These are phyloP conservation scores for Mortierella sp. DNA, from an alignment of 371 early-diverging fungal species.

Conservation along the genomic window DNA sequence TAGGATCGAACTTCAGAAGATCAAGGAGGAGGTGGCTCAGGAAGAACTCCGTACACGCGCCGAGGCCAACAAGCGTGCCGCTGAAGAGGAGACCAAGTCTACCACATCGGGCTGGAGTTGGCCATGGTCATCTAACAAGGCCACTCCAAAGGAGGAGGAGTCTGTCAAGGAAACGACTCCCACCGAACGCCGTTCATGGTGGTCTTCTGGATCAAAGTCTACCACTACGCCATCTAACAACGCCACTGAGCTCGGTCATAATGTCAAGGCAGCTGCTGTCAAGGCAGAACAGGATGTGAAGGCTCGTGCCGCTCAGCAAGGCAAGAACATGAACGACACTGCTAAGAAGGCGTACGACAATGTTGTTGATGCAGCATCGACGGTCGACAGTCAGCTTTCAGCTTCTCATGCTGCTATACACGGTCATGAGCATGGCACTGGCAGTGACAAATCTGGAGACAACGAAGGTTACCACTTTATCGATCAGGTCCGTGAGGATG, in stretches of 20 bases:
- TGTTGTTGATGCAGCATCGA: slow-evolving; percentile 41
- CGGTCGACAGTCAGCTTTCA: slow-evolving; percentile 10
- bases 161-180: background rate
- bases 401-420: slow-evolving; percentile 6
- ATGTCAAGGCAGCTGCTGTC: slow-evolving; percentile 12
- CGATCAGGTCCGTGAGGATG: slow-evolving; percentile 39
- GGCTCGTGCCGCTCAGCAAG: background rate
- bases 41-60: slow-evolving; percentile 14
- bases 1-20: slow-evolving; percentile 22
- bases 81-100: slow-evolving; percentile 9
- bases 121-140: slow-evolving; percentile 9
- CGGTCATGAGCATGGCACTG: slow-evolving; percentile 13
- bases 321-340: slow-evolving; percentile 20
- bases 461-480: slow-evolving; percentile 10
- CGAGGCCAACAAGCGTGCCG: slow-evolving; percentile 8
- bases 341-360: slow-evolving; percentile 42
- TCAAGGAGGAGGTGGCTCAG: slow-evolving; percentile 20
- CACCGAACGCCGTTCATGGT: slow-evolving; percentile 23
- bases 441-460: background rate
- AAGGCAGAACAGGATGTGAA: slow-evolving; percentile 41
- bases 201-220: slow-evolving; percentile 20
- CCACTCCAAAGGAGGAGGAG: background rate
- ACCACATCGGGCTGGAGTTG: slow-evolving; percentile 6
- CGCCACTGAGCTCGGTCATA: slow-evolving; percentile 15
- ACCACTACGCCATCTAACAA: slow-evolving; percentile 2